phyloP scores from a whole-genome alignment of 495 filamentous ascomycete species.

The Pseudotulostoma volvatum region DNA sequence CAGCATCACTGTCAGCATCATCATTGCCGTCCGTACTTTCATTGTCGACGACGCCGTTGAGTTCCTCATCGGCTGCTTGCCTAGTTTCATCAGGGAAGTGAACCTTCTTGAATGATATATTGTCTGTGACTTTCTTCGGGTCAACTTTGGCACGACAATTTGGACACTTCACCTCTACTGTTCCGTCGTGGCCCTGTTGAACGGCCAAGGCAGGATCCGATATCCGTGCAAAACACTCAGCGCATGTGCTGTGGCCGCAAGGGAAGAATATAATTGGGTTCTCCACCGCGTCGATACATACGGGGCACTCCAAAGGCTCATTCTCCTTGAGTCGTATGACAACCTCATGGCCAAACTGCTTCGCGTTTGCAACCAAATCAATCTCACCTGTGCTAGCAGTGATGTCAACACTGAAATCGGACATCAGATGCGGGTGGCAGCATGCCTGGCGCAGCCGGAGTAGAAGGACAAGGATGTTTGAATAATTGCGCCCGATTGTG shows the following conservation, averaged over 20 bases:
- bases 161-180: slow-evolving; percentile 48
- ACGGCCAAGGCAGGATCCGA: slow-evolving; percentile 42
- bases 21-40: slow-evolving; percentile 19
- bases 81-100: slow-evolving; percentile 37
- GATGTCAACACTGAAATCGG: slow-evolving; percentile 47
- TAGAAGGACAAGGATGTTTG: slow-evolving; percentile 68
- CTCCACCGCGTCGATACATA: slow-evolving; percentile 61
- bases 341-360: slow-evolving; percentile 40
- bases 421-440: slow-evolving; percentile 84
- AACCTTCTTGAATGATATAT: slow-evolving; percentile 55
- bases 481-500: slow-evolving; percentile 64
- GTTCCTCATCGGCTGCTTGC: slow-evolving; percentile 18
- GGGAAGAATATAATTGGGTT: slow-evolving; percentile 71
- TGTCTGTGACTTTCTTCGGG: slow-evolving; percentile 53
- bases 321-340: slow-evolving; percentile 51
- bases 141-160: slow-evolving; percentile 53
- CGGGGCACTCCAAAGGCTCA: slow-evolving; percentile 49
- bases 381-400: slow-evolving; percentile 38
- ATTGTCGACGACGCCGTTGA: slow-evolving; percentile 24
- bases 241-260: slow-evolving; percentile 72
- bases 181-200: slow-evolving; percentile 39
- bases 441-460: slow-evolving; percentile 63
- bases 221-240: slow-evolving; percentile 61
- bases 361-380: slow-evolving; percentile 50
- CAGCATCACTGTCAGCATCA: slow-evolving; percentile 24